phyloP scores from a whole-genome alignment of 2,329 filamentous ascomycete species.

The Botryotinia convoluta region DNA sequence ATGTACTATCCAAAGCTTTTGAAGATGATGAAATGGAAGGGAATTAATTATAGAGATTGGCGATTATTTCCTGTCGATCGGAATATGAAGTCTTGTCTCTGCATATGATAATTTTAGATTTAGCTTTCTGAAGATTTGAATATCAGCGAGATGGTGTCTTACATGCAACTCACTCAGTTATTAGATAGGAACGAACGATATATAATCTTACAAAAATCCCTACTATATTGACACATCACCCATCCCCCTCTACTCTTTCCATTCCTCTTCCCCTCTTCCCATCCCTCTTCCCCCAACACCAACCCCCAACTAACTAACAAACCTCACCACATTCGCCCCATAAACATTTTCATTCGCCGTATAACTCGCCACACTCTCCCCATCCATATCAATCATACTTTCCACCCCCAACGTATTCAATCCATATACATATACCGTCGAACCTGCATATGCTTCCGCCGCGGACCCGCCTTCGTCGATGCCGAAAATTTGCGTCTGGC shows the following conservation, averaged over 20 bases:
- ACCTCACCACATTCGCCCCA: slow-evolving; percentile 26
- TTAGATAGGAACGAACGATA: neutral
- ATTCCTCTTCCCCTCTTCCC: too few species aligned
- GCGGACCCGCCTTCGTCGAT: slow-evolving; percentile 23
- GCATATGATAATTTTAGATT: too few species aligned
- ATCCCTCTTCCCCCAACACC: neutral
- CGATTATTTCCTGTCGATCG: too few species aligned
- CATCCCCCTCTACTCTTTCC: neutral
- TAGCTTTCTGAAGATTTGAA: too few species aligned
- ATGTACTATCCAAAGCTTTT: too few species aligned
- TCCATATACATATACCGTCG: slow-evolving; percentile 26
- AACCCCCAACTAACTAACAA: slow-evolving; percentile 12
- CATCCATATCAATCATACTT: slow-evolving; percentile 28
- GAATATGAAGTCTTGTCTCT: too few species aligned
- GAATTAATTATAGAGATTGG: too few species aligned
- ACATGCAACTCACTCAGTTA: too few species aligned
- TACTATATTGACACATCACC: accelerated
- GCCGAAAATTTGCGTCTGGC: slow-evolving; percentile 29
- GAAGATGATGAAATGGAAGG: too few species aligned
- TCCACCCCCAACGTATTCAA: slow-evolving; percentile 28
- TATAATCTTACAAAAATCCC: neutral
- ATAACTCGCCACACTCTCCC: slow-evolving; percentile 21
- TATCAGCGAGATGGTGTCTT: too few species aligned
- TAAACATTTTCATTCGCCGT: slow-evolving; percentile 27
- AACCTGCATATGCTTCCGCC: neutral